phyloP scores from a whole-genome alignment of 1,139 yeast species.

The Geotrichum armillariae region DNA sequence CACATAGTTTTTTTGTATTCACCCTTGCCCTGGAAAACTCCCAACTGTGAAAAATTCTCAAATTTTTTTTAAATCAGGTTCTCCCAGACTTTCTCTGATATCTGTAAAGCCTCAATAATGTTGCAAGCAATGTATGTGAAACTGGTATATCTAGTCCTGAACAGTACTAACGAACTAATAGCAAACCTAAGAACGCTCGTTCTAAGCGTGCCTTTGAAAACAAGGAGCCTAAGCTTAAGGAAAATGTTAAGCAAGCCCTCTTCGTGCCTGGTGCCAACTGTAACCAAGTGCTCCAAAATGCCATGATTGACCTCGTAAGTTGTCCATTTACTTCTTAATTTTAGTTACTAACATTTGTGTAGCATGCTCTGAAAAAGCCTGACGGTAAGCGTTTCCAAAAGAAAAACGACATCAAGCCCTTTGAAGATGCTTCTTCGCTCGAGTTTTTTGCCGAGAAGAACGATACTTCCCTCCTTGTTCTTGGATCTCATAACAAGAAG shows the following conservation, averaged over 20 bases:
- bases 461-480: conserved; percentile 83
- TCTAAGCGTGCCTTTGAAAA: conserved; percentile 92
- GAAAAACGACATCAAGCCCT: conserved; percentile 88
- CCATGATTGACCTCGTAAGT: conserved; percentile 68
- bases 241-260: conserved; percentile 85
- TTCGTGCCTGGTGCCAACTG: conserved; percentile 89
- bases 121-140: conserved; percentile 9
- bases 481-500: conserved; percentile 82
- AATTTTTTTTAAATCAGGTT: neutral
- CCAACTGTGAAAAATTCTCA: conserved; percentile 1
- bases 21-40: no score
- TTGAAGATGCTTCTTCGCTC: conserved; percentile 83
- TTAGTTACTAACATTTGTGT: neutral
- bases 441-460: conserved; percentile 96
- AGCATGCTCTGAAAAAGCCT: conserved; percentile 87
- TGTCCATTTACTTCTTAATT: conserved; percentile 6
- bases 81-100: conserved; percentile 1
- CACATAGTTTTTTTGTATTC: no score
- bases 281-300: conserved; percentile 79
- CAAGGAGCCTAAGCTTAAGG: conserved; percentile 84
- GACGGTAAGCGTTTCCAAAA: conserved; percentile 80
- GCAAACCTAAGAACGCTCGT: conserved; percentile 91
- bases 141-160: neutral
- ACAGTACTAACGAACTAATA: conserved; percentile 18
- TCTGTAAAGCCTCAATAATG: neutral